Conservation (phyloP, 345 rosid species). For the Eucalyptus curtisii region DNA sequence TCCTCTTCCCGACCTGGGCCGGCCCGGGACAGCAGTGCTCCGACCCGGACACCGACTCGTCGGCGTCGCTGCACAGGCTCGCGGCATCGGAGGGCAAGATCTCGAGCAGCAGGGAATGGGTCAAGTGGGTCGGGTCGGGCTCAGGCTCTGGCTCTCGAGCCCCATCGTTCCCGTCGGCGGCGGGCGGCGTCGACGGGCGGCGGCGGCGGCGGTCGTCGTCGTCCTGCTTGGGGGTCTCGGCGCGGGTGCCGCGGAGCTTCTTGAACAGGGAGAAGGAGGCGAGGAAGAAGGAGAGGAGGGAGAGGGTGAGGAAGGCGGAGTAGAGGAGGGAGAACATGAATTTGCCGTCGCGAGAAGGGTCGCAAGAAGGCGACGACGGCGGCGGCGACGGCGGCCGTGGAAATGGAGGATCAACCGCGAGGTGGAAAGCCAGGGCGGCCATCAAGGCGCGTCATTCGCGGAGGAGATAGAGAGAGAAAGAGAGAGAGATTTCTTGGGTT, state of each 20-base stretch:
- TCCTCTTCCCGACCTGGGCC: constrained; percentile 8
- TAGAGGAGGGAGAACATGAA: constrained; percentile 2
- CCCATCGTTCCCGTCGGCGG: neutral
- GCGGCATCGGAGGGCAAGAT: neutral
- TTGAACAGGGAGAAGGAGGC: constrained; percentile 17
- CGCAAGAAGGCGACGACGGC: neutral
- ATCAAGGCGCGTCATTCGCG: neutral
- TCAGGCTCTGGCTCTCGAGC: neutral
- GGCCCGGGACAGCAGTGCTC: neutral
- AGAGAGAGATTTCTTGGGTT: neutral
- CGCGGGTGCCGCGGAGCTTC: neutral
- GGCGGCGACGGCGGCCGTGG: neutral
- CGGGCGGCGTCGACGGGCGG: constrained; percentile 1
- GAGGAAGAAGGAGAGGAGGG: constrained; percentile 21
- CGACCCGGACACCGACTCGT: neutral
- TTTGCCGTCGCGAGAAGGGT: neutral
- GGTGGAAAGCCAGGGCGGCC: neutral
- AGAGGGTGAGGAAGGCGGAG: constrained; percentile 19
- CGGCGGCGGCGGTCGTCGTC: neutral
- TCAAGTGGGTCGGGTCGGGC: neutral
- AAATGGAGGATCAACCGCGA: neutral
- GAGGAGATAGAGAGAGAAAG: neutral
- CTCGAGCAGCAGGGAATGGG: neutral
- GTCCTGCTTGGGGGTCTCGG: neutral
- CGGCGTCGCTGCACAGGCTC: constrained; percentile 4